Evolutionary conservation across 257 asterid genomes (phyloP).

Genomic region (Capsicum baccatum): DNA sequence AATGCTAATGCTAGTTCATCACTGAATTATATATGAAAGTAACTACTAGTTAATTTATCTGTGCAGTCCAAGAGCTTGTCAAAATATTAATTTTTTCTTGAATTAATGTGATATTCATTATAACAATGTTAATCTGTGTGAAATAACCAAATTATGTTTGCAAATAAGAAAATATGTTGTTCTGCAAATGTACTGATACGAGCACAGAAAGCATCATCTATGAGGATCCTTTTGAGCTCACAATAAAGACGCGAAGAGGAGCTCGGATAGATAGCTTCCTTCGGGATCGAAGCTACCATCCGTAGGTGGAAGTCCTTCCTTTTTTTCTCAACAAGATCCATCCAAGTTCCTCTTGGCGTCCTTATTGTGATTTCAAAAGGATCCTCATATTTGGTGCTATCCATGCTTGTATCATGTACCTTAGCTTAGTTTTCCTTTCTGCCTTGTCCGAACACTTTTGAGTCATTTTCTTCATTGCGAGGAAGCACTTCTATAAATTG

Average conservation of each 20-base stretch:
- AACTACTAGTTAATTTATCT: background rate
- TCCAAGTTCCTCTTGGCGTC: too few relatives aligned
- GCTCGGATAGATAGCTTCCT: too few relatives aligned
- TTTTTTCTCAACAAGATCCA: too few relatives aligned
- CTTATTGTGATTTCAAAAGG: too few relatives aligned
- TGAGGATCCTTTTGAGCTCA: too few relatives aligned
- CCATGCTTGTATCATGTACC: too few relatives aligned
- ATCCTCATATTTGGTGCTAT: too few relatives aligned
- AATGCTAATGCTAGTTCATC: background rate
- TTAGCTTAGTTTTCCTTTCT: background rate
- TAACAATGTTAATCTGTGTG: background rate
- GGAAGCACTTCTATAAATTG: background rate
- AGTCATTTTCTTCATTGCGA: background rate
- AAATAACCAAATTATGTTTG: background rate
- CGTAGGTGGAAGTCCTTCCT: too few relatives aligned
- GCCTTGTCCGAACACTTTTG: background rate
- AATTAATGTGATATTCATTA: background rate
- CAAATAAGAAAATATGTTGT: background rate
- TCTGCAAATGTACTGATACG: background rate
- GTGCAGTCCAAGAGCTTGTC: background rate
- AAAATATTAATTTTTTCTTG: background rate
- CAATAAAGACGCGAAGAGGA: too few relatives aligned
- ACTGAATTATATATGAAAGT: background rate
- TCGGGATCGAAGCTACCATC: too few relatives aligned
- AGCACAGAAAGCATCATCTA: too few relatives aligned